Percentiles rank a stretch among this genome's conserved stretches.
Conservation (phyloP, 139 green algal genomes). For the Chlamydomonas sp. region DNA sequence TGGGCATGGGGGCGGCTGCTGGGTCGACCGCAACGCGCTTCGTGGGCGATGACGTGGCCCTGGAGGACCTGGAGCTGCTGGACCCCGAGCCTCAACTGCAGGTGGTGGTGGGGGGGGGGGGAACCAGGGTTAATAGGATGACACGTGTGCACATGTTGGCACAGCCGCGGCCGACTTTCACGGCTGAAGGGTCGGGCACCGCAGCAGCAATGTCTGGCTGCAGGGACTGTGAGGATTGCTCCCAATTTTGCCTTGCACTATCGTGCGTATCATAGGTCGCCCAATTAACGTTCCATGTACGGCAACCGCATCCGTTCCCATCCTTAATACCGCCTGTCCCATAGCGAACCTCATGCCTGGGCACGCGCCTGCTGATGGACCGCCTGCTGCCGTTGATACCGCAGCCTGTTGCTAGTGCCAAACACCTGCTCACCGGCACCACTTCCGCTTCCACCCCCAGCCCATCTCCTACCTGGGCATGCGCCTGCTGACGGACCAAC, state of each 20-base stretch:
- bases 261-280: too few species aligned
- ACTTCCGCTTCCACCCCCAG: neutral
- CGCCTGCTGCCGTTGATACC: neutral
- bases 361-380: constrained; percentile 33
- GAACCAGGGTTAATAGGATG: neutral
- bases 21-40: neutral
- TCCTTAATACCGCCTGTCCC: too few species aligned
- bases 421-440: too few species aligned
- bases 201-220: too few species aligned
- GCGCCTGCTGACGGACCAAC: constrained; percentile 30
- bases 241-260: too few species aligned
- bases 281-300: too few species aligned
- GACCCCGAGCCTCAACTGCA: constrained; percentile 6
- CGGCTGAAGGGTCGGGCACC: too few species aligned
- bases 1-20: neutral
- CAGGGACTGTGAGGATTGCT: too few species aligned
- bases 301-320: too few species aligned
- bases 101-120: neutral
- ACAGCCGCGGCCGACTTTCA: too few species aligned
- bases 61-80: constrained; percentile 7
- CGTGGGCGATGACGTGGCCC: neutral
- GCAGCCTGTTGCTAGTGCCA: neutral
- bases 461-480: constrained; percentile 9
- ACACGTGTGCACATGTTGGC: too few species aligned
- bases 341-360: neutral